Evolutionary conservation across 805 yeast species (phyloP).

Genomic region (Jamesozyma jinghongensis): DNA sequence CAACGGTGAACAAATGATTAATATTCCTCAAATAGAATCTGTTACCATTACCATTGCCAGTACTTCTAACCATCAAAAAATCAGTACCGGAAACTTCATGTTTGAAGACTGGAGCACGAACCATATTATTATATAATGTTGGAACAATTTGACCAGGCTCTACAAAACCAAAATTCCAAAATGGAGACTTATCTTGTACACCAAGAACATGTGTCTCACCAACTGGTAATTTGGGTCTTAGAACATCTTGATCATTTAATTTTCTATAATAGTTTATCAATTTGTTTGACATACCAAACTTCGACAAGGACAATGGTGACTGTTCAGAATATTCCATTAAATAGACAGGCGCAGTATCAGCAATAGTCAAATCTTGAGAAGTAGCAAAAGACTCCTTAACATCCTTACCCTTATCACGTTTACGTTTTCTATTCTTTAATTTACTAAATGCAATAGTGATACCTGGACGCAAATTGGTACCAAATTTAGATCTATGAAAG

Average conservation of each 20-base stretch:
- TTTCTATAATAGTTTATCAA: constrained; percentile 89
- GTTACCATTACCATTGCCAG: constrained; percentile 70
- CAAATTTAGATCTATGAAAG: constrained; percentile 72
- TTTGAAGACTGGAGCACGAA: constrained; percentile 85
- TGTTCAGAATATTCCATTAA: constrained; percentile 89
- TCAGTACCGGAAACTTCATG: constrained; percentile 77
- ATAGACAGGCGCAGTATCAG: constrained; percentile 72
- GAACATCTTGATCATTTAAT: constrained; percentile 64
- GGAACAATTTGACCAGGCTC: constrained; percentile 93
- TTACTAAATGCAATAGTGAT: constrained; percentile 67
- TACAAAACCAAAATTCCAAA: constrained; percentile 97
- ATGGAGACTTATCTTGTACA: constrained; percentile 93
- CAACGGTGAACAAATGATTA: constrained; percentile 73
- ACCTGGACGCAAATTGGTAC: constrained; percentile 57
- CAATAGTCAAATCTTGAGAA: constrained; percentile 68
- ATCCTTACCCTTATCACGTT: constrained; percentile 81
- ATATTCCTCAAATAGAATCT: constrained; percentile 61
- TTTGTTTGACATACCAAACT: constrained; percentile 94
- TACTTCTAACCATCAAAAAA: constrained; percentile 67
- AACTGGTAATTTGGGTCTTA: constrained; percentile 76
- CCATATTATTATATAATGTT: constrained; percentile 82
- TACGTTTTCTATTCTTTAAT: constrained; percentile 69
- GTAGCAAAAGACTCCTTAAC: constrained; percentile 61
- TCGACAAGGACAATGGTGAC: constrained; percentile 68
- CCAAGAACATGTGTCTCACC: constrained; percentile 96